A percentile compares a stretch with the other conserved stretches of the same genome.
Conservation (phyloP, 2,329 filamentous ascomycete species). For the Trichoderma citrinoviride region DNA sequence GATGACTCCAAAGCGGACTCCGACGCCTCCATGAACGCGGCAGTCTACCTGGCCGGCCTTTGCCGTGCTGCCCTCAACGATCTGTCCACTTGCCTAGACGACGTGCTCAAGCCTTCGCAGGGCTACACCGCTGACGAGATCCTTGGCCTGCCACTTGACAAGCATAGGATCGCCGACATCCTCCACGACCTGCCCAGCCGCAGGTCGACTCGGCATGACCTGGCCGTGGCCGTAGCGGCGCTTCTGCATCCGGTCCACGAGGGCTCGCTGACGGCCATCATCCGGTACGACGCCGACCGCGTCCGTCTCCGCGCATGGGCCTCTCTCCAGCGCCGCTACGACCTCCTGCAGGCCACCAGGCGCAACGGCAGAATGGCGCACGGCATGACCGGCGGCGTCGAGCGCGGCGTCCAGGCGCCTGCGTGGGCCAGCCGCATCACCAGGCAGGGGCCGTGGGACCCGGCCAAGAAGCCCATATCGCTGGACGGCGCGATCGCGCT, state of each 20-base stretch:
- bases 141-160: constrained; percentile 34
- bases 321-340: constrained; percentile 37
- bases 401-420: constrained; percentile 34
- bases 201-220: constrained; percentile 33
- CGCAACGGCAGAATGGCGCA: constrained; percentile 32
- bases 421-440: constrained; percentile 36
- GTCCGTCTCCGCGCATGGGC: constrained; percentile 39
- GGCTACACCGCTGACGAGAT: constrained; percentile 39
- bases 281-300: constrained; percentile 39
- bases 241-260: constrained; percentile 37
- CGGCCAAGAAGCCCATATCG: constrained; percentile 32
- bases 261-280: constrained; percentile 37
- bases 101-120: constrained; percentile 33
- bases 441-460: constrained; percentile 37
- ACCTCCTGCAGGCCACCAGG: constrained; percentile 34
- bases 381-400: constrained; percentile 34
- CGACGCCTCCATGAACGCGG: constrained; percentile 26
- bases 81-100: constrained; percentile 29
- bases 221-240: constrained; percentile 34
- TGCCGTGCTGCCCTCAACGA: constrained; percentile 32
- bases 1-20: not conserved
- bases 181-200: constrained; percentile 38
- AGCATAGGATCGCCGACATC: constrained; percentile 32
- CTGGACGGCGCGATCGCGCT: constrained; percentile 33
- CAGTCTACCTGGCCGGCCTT: constrained; percentile 31